Evolutionary conservation across 2,329 filamentous ascomycete genomes (phyloP), one percentile per base, ranked within the genome.

Genomic region (Sarocladium strictum): DNA sequence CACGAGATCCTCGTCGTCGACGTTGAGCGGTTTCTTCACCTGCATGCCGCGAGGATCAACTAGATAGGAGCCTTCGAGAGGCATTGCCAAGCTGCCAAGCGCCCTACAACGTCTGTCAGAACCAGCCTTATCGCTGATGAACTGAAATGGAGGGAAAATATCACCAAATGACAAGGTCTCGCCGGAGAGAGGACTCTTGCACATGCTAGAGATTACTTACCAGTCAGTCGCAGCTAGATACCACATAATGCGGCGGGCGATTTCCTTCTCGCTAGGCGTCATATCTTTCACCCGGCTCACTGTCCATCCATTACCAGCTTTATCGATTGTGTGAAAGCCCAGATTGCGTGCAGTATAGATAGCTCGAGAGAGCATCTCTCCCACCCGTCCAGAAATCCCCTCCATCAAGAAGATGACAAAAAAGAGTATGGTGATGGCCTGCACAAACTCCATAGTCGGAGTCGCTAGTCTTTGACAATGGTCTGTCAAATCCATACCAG

Each of bases 211-310:
- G 35, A 15, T 7, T 21, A 55, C 62, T 27, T 65, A 71, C 73
- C 72, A 75, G 56, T 75, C 73, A n/a, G 67, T 72, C 1, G 70
- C 65, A 2, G 62, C 64, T 14, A 74, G 56, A 52, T 74, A 69
- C 73, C 73, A 75, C 70, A 70, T 74, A 2, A 72, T 58, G 2
- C 73, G 63, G n/a, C 73, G 63, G 19, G 66, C 69, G 3, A 72
- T 58, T 55, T 75, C 72, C 19, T 67, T 24, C 6, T 68, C 63
- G 4, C 65, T 54, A 5, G 55, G 54, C 33, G 68, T 60, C 19
- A 55, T 57, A 1, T 43, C 51, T n/a, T 53, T 55, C 1, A 41
- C 53, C n/a, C 55, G 58, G 11, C 60, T 57, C n/a, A 59, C 59
- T 11, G 47, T 12, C 47, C 47, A 51, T n/a, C 47, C 10, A 14